Evolutionary conservation across 495 filamentous ascomycete species (phyloP), one percentile per base, ranked within the genome.

Genomic region (Xylaria sp.): DNA sequence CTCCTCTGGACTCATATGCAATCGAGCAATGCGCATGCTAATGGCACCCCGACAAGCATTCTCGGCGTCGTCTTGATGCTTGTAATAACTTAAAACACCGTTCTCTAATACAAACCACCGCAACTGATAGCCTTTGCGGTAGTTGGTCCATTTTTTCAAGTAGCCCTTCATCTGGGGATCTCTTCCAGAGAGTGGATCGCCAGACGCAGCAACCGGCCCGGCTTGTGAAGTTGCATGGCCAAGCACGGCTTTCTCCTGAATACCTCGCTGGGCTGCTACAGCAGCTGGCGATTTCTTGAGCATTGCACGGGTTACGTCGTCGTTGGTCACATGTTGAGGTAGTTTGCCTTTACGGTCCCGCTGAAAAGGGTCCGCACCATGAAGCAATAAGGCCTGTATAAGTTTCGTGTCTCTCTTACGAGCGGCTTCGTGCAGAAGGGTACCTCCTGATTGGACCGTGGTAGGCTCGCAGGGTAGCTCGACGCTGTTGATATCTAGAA

Each of bases 111-210:
- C 97, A 80, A 99, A 99, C 94, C 95, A 99, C 59, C 96, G 88
- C 64, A 99, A 82, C 82, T 99, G 97, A 82, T 96, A 98, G 5
- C 96, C 96, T 76, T 90, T 93, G 11, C 95, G 93, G 79, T 99
- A 99, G 75, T 99, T 99, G 26, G 96, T 98, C 96, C 96, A 99
- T 77, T 99, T 99, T 80, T 97, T 97, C 68, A 99, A 84, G 79
- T 98, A 99, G 11, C 96, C 96, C 82, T 95, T 97, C 93, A 98
- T 98, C 79, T 98, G 96, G 12, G 91, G 90, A 71, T 99, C 96
- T 73, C 95, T 96, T 9, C 91, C 90, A 53, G 90, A 90, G 67
- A 94, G 82, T 35, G 86, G 84, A 72, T 97, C 92, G 21, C 88
- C 86, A 37, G 85, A 82, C 0, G 84, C 83, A 52, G 87, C 84